Percentiles rank a stretch among this genome's conserved stretches.
Evolutionary conservation across 73 alveolate species (phyloP).

Genomic region (Uronychia setigera): DNA sequence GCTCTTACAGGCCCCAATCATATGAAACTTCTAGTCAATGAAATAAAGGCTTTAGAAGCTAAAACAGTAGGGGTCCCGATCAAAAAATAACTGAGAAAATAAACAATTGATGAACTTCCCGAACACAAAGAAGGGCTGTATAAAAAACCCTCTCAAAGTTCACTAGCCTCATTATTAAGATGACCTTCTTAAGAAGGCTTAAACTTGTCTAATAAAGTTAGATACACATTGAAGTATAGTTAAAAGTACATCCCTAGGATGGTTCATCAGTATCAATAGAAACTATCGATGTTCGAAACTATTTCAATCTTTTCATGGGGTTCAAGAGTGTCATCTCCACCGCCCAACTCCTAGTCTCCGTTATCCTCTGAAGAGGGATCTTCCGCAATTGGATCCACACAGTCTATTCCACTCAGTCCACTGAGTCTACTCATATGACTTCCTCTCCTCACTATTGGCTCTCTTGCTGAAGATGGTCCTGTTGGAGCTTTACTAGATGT

Average conservation of each 20-base stretch:
- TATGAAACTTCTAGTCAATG: conserved; percentile 46
- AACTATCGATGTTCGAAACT: not conserved
- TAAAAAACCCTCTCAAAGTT: too few relatives aligned
- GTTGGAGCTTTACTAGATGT: too few relatives aligned
- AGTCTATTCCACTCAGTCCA: not conserved
- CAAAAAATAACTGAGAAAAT: not conserved
- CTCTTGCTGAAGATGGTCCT: too few relatives aligned
- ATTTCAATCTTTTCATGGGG: not conserved
- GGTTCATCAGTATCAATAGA: not conserved
- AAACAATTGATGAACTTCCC: not conserved
- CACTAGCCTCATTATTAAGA: too few relatives aligned
- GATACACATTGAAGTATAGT: too few relatives aligned
- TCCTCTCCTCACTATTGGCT: not conserved
- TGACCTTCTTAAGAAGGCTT: too few relatives aligned
- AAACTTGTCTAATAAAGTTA: too few relatives aligned
- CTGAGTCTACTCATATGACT: not conserved
- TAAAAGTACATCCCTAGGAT: too few relatives aligned
- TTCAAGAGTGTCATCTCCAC: not conserved
- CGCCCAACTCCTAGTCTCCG: not conserved
- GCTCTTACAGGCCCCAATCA: conserved; percentile 48
- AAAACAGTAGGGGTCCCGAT: conserved; percentile 14
- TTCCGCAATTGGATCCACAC: not conserved
- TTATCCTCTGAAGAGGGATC: not conserved
- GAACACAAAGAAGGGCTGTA: too few relatives aligned
- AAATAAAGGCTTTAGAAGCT: conserved; percentile 43